phyloP scores from a whole-genome alignment of 352 stramenopile genomes.

The Phytophthora pini region DNA sequence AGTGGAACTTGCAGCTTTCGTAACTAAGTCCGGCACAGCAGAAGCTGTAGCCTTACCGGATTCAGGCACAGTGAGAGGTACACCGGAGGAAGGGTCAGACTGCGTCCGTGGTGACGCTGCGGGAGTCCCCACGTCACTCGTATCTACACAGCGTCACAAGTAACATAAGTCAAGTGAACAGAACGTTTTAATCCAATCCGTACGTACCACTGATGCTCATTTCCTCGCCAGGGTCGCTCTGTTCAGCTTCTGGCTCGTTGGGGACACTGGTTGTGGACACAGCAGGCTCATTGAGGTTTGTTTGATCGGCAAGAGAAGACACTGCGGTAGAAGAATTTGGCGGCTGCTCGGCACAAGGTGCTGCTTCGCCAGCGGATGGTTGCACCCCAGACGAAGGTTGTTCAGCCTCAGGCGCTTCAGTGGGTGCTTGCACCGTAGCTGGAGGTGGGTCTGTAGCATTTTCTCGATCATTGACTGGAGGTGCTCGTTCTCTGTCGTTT shows the following conservation, averaged over 20 bases:
- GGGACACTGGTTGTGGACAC: neutral
- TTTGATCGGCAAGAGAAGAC: constrained; percentile 18
- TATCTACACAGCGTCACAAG: constrained; percentile 23
- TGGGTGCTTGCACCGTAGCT: neutral
- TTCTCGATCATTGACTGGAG: constrained; percentile 2
- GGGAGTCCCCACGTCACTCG: constrained; percentile 17
- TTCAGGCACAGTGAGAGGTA: neutral
- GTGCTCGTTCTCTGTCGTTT: constrained; percentile 4
- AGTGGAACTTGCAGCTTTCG: constrained; percentile 2
- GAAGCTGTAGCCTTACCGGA: constrained; percentile 2
- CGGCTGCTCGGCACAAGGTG: neutral
- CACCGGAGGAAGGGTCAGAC: constrained; percentile 1
- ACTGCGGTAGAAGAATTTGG: constrained; percentile 19
- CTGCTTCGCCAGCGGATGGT: neutral
- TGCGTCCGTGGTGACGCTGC: constrained; percentile 1
- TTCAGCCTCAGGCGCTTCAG: neutral
- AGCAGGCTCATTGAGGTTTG: constrained; percentile 6
- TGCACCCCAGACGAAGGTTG: constrained; percentile 3
- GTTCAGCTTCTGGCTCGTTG: constrained; percentile 1
- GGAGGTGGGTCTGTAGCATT: neutral
- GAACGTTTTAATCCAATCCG: neutral
- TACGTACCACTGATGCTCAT: constrained; percentile 44
- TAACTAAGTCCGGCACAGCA: neutral
- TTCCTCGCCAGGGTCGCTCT: constrained; percentile 38
- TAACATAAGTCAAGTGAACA: constrained; percentile 2